Percentiles rank a stretch among this genome's conserved stretches.
phyloP scores from a whole-genome alignment of 2,329 filamentous ascomycete species.

The Pseudogymnoascus sp. region DNA sequence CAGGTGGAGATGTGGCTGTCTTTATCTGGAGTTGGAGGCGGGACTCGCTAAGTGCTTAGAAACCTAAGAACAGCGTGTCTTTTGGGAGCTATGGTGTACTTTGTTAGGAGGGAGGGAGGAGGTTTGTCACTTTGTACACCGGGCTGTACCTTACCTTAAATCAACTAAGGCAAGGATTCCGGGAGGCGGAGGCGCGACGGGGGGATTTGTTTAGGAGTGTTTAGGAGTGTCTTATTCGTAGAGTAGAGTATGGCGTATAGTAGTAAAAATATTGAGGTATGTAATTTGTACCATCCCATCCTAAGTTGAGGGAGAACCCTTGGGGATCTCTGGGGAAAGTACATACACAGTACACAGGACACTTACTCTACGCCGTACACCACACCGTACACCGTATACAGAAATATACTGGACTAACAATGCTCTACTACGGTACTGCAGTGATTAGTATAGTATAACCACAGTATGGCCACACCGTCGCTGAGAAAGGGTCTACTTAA shows the following conservation, averaged over 20 bases:
- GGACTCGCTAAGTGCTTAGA: constrained; percentile 5
- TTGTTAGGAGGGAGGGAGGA: not conserved
- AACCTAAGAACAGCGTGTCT: constrained; percentile 11
- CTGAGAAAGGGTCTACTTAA: too few relatives aligned
- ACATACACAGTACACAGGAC: not conserved
- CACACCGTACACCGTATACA: not conserved
- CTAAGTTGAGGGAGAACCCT: not conserved
- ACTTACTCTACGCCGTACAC: not conserved
- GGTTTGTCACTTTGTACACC: constrained; percentile 7
- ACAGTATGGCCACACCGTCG: too few relatives aligned
- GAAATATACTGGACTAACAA: too few relatives aligned
- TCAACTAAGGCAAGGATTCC: not conserved
- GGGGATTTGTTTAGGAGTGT: not conserved
- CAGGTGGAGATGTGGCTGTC: constrained; percentile 2
- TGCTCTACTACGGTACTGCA: not conserved
- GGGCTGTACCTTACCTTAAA: constrained; percentile 8
- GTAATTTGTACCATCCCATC: not conserved
- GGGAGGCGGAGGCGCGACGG: not conserved
- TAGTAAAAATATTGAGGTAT: not conserved
- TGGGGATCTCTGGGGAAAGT: not conserved
- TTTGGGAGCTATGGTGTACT: not conserved
- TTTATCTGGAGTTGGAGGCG: not conserved
- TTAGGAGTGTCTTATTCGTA: not conserved
- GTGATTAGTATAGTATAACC: too few relatives aligned
- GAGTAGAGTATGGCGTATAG: not conserved